phyloP scores from a whole-genome alignment of 306 rosid species.

The Fagus sylvatica region DNA sequence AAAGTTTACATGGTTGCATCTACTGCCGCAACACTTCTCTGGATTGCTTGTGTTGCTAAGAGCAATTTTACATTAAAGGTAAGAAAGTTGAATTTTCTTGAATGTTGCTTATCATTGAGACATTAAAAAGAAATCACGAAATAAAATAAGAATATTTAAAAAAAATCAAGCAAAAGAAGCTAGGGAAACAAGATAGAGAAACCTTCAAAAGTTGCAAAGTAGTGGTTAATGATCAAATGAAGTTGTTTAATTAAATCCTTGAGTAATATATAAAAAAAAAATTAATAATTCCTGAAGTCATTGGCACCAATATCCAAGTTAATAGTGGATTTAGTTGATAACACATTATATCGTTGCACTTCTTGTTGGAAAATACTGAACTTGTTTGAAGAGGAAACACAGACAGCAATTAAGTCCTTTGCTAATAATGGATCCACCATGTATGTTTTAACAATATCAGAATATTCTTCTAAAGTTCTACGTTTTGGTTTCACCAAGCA shows the following conservation, averaged over 20 bases:
- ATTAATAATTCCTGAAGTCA: background rate
- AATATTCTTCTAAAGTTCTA: background rate
- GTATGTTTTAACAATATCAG: background rate
- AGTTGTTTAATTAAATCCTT: background rate
- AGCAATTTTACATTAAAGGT: constrained; percentile 57
- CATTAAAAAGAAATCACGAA: background rate
- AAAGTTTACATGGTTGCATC: constrained; percentile 53
- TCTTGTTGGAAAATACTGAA: background rate
- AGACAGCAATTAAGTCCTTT: background rate
- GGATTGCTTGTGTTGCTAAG: constrained; percentile 39
- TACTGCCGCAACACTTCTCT: constrained; percentile 36
- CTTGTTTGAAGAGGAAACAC: background rate
- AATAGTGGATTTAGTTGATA: background rate
- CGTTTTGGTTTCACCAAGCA: too few species aligned
- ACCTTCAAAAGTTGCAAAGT: too few species aligned
- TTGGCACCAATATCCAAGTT: background rate
- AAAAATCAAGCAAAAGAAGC: background rate
- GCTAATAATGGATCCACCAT: background rate
- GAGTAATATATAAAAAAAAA: background rate
- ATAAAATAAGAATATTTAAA: background rate
- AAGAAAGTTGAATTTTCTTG: constrained; percentile 6
- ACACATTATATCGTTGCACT: background rate
- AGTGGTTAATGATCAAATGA: background rate
- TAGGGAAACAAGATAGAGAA: too few species aligned
- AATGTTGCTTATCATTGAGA: background rate